Percentiles rank a stretch among this genome's conserved stretches.
Evolutionary conservation across 2,329 filamentous ascomycete species (phyloP).

Genomic region (Aquanectria penicillioides): DNA sequence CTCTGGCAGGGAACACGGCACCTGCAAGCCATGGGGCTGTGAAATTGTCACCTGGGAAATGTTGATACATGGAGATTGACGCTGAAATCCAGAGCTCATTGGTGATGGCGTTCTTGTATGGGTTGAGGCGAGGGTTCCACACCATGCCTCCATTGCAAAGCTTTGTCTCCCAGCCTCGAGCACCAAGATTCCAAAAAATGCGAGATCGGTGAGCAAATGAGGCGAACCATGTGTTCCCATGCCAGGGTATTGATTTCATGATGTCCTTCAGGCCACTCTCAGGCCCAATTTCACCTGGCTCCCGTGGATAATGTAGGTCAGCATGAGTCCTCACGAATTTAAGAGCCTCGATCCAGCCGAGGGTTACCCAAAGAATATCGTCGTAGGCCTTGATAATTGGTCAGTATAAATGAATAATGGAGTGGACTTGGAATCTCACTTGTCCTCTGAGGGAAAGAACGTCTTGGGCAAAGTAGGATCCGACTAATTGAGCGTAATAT

Average conservation of each 20-base stretch:
- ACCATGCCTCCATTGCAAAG: conserved; percentile 90
- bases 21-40: conserved; percentile 69
- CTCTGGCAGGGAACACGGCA: conserved; percentile 48
- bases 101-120: conserved; percentile 97
- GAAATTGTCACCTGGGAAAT: conserved; percentile 85
- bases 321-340: conserved; percentile 80
- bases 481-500: conserved; percentile 80
- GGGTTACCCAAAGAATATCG: conserved; percentile 94
- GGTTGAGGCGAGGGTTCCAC: conserved; percentile 83
- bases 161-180: conserved; percentile 81
- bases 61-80: conserved; percentile 87
- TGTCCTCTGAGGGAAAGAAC: conserved; percentile 75
- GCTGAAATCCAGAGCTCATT: conserved; percentile 90
- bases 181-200: conserved; percentile 85
- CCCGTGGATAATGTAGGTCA: conserved; percentile 64
- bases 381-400: conserved; percentile 74
- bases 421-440: conserved; percentile 34
- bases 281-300: conserved; percentile 16
- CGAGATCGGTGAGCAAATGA: conserved; percentile 85
- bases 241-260: conserved; percentile 67
- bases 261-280: conserved; percentile 43
- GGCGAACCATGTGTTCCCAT: conserved; percentile 78
- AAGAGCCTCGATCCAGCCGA: conserved; percentile 87
- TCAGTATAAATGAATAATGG: neutral
- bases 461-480: conserved; percentile 90